phyloP scores from a whole-genome alignment of 2,329 filamentous ascomycete species.

The Venturia carpophila region DNA sequence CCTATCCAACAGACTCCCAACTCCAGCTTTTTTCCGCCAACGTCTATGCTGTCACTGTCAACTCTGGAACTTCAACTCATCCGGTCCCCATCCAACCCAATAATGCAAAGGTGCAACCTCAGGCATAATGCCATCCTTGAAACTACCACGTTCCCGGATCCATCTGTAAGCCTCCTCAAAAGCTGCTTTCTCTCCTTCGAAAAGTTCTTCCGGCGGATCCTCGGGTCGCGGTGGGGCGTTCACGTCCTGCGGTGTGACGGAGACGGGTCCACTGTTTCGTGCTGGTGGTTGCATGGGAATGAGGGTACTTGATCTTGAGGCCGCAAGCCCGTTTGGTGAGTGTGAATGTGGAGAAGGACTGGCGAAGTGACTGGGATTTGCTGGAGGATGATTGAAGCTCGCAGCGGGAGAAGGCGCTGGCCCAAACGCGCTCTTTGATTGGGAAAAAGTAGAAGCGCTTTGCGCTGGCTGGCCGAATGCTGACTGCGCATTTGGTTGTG shows the following conservation, averaged over 20 bases:
- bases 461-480: constrained; percentile 13
- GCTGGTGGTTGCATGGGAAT: neutral
- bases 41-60: neutral
- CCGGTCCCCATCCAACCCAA: constrained; percentile 15
- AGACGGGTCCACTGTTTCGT: neutral
- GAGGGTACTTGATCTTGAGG: neutral
- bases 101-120: constrained; percentile 13
- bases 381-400: constrained; percentile 17
- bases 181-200: constrained; percentile 2
- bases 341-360: neutral
- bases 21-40: no score
- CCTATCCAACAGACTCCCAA: no score
- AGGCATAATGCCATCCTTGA: constrained; percentile 18
- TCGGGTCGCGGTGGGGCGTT: neutral
- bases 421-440: constrained; percentile 20
- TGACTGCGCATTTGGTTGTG: constrained; percentile 22
- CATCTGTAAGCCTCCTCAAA: constrained; percentile 13
- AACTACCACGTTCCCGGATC: neutral
- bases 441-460: constrained; percentile 7
- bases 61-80: constrained; percentile 8
- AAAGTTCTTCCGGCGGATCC: constrained; percentile 18
- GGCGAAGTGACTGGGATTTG: constrained; percentile 1
- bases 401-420: constrained; percentile 20
- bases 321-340: neutral
- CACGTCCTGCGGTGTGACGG: neutral